phyloP scores from a whole-genome alignment of 2,329 filamentous ascomycete species.

The Sporothrix humicola region DNA sequence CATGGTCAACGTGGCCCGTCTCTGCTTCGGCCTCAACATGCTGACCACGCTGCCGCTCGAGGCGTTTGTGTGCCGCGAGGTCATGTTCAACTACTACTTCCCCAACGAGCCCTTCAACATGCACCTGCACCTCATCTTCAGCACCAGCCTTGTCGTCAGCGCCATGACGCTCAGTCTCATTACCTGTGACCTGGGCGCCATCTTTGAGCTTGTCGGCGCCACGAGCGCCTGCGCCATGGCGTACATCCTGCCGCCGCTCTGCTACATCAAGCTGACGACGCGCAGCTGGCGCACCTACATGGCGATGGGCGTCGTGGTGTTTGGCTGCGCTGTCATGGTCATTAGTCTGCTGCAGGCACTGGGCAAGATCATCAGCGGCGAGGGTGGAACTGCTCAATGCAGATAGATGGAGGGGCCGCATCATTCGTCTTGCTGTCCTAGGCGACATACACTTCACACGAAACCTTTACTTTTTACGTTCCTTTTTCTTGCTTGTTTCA shows the following conservation, averaged over 20 bases:
- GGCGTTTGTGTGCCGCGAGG: conserved; percentile 95
- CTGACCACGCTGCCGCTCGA: conserved; percentile 94
- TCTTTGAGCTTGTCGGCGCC: conserved; percentile 95
- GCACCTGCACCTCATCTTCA: conserved; percentile 84
- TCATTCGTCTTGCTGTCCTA: not conserved
- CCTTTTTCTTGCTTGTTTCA: not conserved
- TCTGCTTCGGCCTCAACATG: conserved; percentile 99
- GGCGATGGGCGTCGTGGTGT: conserved; percentile 73
- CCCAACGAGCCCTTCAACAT: conserved; percentile 76
- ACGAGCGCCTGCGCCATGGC: conserved; percentile 93
- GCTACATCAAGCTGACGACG: conserved; percentile 90
- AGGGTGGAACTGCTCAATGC: conserved; percentile 33
- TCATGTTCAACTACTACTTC: conserved; percentile 86
- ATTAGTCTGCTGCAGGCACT: conserved; percentile 78
- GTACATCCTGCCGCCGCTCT: conserved; percentile 92
- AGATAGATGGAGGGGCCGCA: conserved; percentile 19
- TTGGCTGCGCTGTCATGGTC: conserved; percentile 79
- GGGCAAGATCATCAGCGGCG: conserved; percentile 63
- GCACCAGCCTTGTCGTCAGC: conserved; percentile 76
- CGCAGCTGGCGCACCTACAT: conserved; percentile 75
- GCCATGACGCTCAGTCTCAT: conserved; percentile 79
- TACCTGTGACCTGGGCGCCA: conserved; percentile 90
- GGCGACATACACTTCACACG: too few species aligned
- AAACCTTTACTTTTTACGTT: too few species aligned
- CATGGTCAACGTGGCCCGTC: conserved; percentile 91